These are phyloP conservation scores for Hymenoscyphus albidus DNA, from an alignment of 2,329 filamentous ascomycete species.

Conservation along the genomic window DNA sequence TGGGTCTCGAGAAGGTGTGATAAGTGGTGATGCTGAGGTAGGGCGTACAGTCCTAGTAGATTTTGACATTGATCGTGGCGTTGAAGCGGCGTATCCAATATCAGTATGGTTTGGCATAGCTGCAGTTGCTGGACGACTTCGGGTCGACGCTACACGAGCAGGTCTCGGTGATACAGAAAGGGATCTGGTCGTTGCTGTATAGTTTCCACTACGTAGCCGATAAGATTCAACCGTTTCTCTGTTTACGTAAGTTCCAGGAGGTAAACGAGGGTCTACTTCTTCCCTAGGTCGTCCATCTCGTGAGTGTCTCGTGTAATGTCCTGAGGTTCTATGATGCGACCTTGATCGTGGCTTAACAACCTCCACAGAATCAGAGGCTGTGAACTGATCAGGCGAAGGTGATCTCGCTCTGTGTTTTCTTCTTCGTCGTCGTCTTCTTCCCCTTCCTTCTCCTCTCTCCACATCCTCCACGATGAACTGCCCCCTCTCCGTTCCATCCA, in stretches of 20 bases:
- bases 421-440: background rate
- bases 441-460: background rate
- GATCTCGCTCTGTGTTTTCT: background rate
- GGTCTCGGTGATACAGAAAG: background rate
- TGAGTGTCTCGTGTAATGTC: background rate
- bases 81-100: too few relatives aligned
- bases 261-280: background rate
- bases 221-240: too few relatives aligned
- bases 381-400: background rate
- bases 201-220: background rate
- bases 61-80: too few relatives aligned
- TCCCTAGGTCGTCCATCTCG: background rate
- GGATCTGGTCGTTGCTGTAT: background rate
- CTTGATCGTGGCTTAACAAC: background rate
- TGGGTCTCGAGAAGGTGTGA: background rate
- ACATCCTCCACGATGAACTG: background rate
- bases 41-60: background rate
- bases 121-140: too few relatives aligned
- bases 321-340: background rate
- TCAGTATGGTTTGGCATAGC: background rate
- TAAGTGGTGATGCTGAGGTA: background rate
- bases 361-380: background rate
- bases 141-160: background rate
- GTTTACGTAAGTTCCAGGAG: too few relatives aligned
- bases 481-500: background rate